These are phyloP conservation scores for Rosa hybrid DNA, from an alignment of 331 rosid species.

Conservation along the genomic window DNA sequence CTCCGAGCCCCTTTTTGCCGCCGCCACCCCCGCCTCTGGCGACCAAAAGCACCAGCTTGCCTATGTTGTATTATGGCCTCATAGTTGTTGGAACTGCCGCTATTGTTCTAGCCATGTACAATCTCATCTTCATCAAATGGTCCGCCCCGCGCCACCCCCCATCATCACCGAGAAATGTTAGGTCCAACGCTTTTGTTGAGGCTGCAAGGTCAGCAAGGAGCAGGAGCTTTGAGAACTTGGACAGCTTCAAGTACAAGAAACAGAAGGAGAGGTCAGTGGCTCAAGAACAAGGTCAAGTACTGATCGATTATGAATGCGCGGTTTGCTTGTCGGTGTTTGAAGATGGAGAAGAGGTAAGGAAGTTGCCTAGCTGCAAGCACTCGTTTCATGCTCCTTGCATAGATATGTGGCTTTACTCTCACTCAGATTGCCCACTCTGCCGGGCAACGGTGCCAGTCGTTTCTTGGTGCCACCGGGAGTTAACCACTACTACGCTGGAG, in stretches of 20 bases:
- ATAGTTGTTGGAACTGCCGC: constrained; percentile 60
- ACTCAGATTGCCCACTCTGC: constrained; percentile 88
- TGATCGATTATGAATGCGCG: constrained; percentile 47
- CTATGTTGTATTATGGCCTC: constrained; percentile 73
- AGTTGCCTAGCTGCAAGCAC: constrained; percentile 73
- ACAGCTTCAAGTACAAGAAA: constrained; percentile 78
- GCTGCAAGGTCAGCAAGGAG: constrained; percentile 8
- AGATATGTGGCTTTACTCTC: constrained; percentile 95
- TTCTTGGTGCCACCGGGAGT: constrained; percentile 20
- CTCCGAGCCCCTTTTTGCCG: constrained; percentile 14
- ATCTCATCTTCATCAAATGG: constrained; percentile 53
- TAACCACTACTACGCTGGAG: constrained; percentile 20
- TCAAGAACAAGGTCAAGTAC: constrained; percentile 12
- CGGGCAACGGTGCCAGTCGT: constrained; percentile 51
- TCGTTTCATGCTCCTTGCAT: constrained; percentile 75
- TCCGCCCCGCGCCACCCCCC: constrained; percentile 31
- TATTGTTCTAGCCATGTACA: constrained; percentile 55
- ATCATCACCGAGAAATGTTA: background rate
- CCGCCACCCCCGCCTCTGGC: constrained; percentile 29
- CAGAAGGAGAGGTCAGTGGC: constrained; percentile 17
- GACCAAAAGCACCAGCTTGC: constrained; percentile 31
- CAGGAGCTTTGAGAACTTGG: constrained; percentile 32
- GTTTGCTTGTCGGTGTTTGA: constrained; percentile 81
- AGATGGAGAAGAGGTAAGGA: constrained; percentile 87
- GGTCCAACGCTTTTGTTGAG: constrained; percentile 16